Base-by-base conservation (phyloP, 805 yeast genomes). In the Naumovozyma baii region DNA sequence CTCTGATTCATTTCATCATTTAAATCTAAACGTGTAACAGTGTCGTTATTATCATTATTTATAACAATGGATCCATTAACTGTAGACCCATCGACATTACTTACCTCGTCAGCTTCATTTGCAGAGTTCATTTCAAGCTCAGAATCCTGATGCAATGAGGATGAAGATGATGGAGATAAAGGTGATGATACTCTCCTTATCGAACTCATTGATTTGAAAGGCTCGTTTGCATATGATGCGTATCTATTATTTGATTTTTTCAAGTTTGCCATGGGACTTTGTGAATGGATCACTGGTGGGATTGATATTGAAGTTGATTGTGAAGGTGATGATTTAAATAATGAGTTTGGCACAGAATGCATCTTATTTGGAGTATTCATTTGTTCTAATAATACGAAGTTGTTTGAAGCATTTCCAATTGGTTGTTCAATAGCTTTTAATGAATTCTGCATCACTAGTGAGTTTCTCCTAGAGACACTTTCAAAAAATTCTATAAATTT, bases 401-500 rank as follows among this genome's bases (percentile, higher is more conserved):
- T 22, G 10, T 22, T 22, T n/a, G n/a, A n/a, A n/a, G n/a, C n/a
- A 22, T 22, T 22, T 7, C 10, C 10, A 10, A 10, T 22, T 7
- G 7, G 26, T 7, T 22, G 7, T 22, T 22, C 26, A 10, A 22
- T 22, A 22, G 26, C 10, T 10, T 22, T 22, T 22, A 22, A 22
- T 22, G 26, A 22, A 22, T 22, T 22, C 10, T 22, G 26, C 7
- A 22, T 20, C 15, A 10, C 13, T n/a, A 36, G 8, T 4, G 39
- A 36, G 20, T 34, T 29, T 18, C 19, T 28, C 18, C 39, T 29
- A 3, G 39, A 32, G 16, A 36, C 19, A 8, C 43, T 46, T 19
- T 51, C 53, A 41, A 59, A 59, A 41, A 58, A 54, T 14, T 56
- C 52, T 13, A 68, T 52, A 38, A 67, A 65, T 37, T 59, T 55